Base-by-base conservation (phyloP, 805 yeast genomes). In the Hagleromyces aurorensis region DNA sequence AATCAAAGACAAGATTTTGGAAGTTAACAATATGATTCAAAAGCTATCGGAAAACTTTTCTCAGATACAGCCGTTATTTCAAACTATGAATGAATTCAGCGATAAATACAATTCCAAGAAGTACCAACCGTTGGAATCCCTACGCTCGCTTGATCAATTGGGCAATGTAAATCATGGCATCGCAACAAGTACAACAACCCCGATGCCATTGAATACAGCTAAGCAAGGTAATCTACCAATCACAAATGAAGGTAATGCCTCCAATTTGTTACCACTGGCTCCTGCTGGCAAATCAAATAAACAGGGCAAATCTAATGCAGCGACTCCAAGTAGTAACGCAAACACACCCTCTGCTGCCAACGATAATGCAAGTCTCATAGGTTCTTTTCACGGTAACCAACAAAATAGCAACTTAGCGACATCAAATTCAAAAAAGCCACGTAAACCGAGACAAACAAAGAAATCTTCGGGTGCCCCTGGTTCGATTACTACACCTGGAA, bases 391-490 rank as follows among this genome's bases (percentile, higher is more conserved):
- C n/a, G n/a, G n/a, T n/a, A n/a, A n/a, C n/a, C n/a, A n/a, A n/a
- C n/a, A n/a, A n/a, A n/a, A n/a, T n/a, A n/a, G n/a, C n/a, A n/a
- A n/a, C n/a, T n/a, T n/a, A n/a, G 13, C 29, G 9, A 21, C 30
- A 2, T 33, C 34, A 13, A 33, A 36, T 6, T 18, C 37, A 6
- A 50, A 50, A 33, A 52, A 49, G 18, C 49, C 51, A 29, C 34
- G 54, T 28, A 50, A 48, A 27, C 52, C 54, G 23, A 47, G 55
- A 22, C 43, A 48, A 22, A 32, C 39, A 20, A 40, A 44, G 37
- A 40, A 37, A 26, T 21, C 31, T n/a, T 25, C 27, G 19, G 18
- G 23, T 3, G 25, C 26, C 20, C 30, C 34, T 18, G 23, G 27
- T n/a, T 19, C 27, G 6, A 14, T 30, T 18, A 33, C 34, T 15